These are phyloP conservation scores for Geum urbanum DNA, from an alignment of 306 rosid species.

Conservation along the genomic window DNA sequence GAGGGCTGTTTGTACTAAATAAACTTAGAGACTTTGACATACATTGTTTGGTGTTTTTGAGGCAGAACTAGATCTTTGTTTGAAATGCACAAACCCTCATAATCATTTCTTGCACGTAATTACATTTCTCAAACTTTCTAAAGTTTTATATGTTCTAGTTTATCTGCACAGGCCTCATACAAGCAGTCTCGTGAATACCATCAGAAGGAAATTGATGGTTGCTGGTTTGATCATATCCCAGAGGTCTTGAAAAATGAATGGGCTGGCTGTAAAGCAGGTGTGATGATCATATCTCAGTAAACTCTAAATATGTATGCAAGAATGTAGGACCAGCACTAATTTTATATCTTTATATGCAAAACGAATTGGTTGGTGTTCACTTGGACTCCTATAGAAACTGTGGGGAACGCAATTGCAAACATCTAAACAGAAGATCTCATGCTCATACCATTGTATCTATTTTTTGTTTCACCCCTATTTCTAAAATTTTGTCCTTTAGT, in stretches of 20 bases:
- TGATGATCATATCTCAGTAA: background rate
- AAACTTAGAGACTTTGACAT: background rate
- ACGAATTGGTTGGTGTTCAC: background rate
- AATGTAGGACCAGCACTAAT: background rate
- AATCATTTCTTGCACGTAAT: background rate
- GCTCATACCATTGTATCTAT: background rate
- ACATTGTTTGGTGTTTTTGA: background rate
- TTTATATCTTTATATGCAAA: background rate
- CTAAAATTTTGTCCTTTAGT: background rate
- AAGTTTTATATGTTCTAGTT: slow-evolving; percentile 73
- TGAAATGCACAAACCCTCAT: background rate
- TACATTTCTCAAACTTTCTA: slow-evolving; percentile 40
- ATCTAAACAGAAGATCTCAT: background rate
- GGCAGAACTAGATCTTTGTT: background rate
- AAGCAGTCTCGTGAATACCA: slow-evolving; percentile 47
- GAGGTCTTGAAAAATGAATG: slow-evolving; percentile 66
- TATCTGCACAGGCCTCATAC: slow-evolving; percentile 61
- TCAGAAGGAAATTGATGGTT: slow-evolving; percentile 64
- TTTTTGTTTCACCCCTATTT: background rate
- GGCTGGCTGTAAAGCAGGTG: slow-evolving; percentile 61
- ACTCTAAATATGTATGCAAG: background rate
- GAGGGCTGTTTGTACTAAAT: background rate
- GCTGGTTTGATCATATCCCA: slow-evolving; percentile 76
- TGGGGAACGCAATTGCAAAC: background rate
- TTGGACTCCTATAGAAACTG: background rate